These are phyloP conservation scores for Talaromyces sp. DNA, from an alignment of 2,329 filamentous ascomycete species.

Conservation along the genomic window DNA sequence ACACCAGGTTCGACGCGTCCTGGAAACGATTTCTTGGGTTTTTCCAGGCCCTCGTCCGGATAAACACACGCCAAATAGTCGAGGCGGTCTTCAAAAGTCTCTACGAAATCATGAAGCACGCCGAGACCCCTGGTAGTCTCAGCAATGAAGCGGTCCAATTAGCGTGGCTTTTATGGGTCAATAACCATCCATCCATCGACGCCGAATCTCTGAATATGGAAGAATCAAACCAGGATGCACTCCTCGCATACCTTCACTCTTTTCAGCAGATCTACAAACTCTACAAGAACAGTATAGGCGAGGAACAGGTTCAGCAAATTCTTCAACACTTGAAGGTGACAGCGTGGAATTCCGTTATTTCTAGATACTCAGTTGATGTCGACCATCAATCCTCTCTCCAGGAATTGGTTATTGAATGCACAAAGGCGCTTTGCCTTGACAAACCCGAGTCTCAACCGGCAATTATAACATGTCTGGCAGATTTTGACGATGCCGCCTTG, in stretches of 20 bases:
- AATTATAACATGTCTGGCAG: slow-evolving; percentile 50
- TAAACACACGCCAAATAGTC: slow-evolving; percentile 63
- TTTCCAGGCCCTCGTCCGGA: slow-evolving; percentile 60
- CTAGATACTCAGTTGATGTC: slow-evolving; percentile 34
- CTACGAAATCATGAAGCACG: slow-evolving; percentile 52
- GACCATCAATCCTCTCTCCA: slow-evolving; percentile 36
- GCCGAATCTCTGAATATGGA: slow-evolving; percentile 38
- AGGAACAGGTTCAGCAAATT: slow-evolving; percentile 61
- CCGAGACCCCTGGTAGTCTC: slow-evolving; percentile 41
- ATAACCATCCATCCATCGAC: slow-evolving; percentile 54
- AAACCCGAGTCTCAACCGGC: slow-evolving; percentile 32
- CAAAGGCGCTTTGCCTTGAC: slow-evolving; percentile 31
- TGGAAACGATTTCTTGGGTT: slow-evolving; percentile 71
- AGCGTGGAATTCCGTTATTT: slow-evolving; percentile 61
- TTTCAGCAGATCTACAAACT: slow-evolving; percentile 75
- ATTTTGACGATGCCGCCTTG: slow-evolving; percentile 61
- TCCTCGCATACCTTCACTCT: slow-evolving; percentile 76
- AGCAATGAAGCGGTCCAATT: slow-evolving; percentile 50
- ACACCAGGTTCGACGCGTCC: slow-evolving; percentile 62
- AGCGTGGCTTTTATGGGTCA: slow-evolving; percentile 67
- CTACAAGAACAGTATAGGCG: slow-evolving; percentile 58
- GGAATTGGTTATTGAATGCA: slow-evolving; percentile 27
- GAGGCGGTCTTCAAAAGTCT: slow-evolving; percentile 67
- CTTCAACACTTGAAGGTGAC: slow-evolving; percentile 66
- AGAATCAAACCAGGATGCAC: slow-evolving; percentile 70